Evolutionary conservation across 2,329 filamentous ascomycete species (phyloP).

Genomic region (Macrophomina phaseolina): DNA sequence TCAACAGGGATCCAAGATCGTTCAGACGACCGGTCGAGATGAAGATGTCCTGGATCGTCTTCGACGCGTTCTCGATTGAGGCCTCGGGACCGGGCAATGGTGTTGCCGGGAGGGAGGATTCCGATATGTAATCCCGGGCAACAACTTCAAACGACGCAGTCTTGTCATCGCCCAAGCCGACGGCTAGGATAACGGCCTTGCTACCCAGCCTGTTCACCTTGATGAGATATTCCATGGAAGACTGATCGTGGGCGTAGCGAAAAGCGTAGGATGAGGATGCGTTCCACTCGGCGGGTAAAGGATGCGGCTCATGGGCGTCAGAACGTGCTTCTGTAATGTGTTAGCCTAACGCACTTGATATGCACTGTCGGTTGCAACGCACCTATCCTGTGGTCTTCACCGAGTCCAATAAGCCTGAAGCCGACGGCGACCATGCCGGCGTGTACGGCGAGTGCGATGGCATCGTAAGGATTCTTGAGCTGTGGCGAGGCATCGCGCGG

Average conservation of each 20-base stretch:
- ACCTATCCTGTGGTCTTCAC: slow-evolving; percentile 80
- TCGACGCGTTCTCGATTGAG: slow-evolving; percentile 51
- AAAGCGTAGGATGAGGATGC: slow-evolving; percentile 75
- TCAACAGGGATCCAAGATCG: slow-evolving; percentile 73
- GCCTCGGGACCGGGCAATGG: slow-evolving; percentile 40
- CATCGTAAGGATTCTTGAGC: slow-evolving; percentile 77
- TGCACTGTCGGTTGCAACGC: slow-evolving; percentile 26
- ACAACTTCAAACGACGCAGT: slow-evolving; percentile 79
- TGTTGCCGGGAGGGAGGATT: slow-evolving; percentile 60
- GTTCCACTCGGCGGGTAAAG: slow-evolving; percentile 83
- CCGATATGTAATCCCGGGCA: slow-evolving; percentile 75
- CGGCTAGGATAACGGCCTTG: slow-evolving; percentile 82
- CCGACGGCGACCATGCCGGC: slow-evolving; percentile 80
- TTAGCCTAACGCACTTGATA: slow-evolving; percentile 19
- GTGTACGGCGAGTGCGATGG: slow-evolving; percentile 81
- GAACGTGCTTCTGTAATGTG: slow-evolving; percentile 60
- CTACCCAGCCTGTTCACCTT: slow-evolving; percentile 81
- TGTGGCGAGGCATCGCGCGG: slow-evolving; percentile 46
- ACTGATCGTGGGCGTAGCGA: slow-evolving; percentile 84
- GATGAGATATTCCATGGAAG: slow-evolving; percentile 81
- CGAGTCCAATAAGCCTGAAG: slow-evolving; percentile 82
- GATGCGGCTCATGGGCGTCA: slow-evolving; percentile 60
- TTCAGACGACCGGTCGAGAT: slow-evolving; percentile 72
- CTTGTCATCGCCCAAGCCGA: slow-evolving; percentile 80
- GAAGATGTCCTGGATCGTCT: slow-evolving; percentile 65